Percentiles rank a stretch among this genome's conserved stretches.
Conservation (phyloP, 768 basidiomycete species). For the Epithele typhae region DNA sequence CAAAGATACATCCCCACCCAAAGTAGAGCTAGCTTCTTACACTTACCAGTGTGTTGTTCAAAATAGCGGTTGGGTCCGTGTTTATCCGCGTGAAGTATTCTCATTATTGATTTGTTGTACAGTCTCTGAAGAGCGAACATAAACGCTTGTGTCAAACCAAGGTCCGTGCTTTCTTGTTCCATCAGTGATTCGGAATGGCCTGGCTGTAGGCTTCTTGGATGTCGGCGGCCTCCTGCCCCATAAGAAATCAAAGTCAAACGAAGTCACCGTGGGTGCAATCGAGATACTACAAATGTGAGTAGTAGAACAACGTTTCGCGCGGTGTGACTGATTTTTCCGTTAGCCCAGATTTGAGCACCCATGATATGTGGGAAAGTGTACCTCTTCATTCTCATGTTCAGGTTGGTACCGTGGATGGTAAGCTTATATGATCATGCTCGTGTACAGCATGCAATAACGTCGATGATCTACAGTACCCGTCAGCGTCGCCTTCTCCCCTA, state of each 20-base stretch:
- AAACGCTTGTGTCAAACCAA: conserved; percentile 39
- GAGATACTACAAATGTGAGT: conserved; percentile 52
- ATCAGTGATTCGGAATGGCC: conserved; percentile 25
- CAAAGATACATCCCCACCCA: conserved; percentile 32
- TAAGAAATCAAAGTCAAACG: conserved; percentile 29
- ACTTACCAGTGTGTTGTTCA: conserved; percentile 11
- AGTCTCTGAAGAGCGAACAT: conserved; percentile 8
- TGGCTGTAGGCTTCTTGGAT: conserved; percentile 49
- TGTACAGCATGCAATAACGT: background rate
- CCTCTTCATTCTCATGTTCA: conserved; percentile 40
- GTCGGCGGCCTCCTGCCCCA: conserved; percentile 38
- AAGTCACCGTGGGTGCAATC: conserved; percentile 44
- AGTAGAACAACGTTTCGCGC: background rate
- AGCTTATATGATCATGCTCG: background rate
- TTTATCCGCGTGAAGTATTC: too few species aligned
- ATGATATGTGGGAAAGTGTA: conserved; percentile 46
- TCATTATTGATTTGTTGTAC: too few species aligned
- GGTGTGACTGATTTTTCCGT: too few species aligned
- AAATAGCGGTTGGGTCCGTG: conserved; percentile 36
- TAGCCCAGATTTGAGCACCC: conserved; percentile 52
- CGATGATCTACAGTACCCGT: conserved; percentile 46
- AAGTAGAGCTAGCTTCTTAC: conserved; percentile 32
- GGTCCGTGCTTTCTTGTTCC: conserved; percentile 46
- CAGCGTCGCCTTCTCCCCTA: conserved; percentile 53
- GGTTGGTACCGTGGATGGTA: conserved; percentile 19